phyloP scores from a whole-genome alignment of 1,139 yeast genomes.

The Suhomyces wounanorum region DNA sequence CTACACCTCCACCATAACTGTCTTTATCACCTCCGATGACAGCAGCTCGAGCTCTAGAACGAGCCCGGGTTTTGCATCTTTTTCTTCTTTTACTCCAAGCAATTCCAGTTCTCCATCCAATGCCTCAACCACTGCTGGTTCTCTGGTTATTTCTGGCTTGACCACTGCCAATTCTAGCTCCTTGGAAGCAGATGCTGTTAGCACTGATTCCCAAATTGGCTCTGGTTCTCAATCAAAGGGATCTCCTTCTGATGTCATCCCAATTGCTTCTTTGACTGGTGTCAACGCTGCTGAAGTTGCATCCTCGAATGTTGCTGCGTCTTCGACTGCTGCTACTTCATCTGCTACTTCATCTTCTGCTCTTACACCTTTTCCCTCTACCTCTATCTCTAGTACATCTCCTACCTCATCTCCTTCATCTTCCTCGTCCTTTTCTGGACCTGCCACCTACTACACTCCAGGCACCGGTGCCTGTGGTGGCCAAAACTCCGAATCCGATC shows the following conservation, averaged over 20 bases:
- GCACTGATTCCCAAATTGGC: neutral
- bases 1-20: neutral
- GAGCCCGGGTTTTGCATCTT: neutral
- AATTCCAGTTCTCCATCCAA: neutral
- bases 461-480: conserved; percentile 67
- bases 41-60: neutral
- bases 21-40: neutral
- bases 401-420: neutral
- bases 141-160: neutral
- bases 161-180: neutral
- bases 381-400: neutral
- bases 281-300: neutral
- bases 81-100: neutral
- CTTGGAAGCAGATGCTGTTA: neutral
- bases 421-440: conserved; percentile 38
- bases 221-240: conserved; percentile 11
- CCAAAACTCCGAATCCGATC: conserved; percentile 47
- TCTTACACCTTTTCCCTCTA: conserved; percentile 21
- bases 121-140: neutral
- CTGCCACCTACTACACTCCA: conserved; percentile 32
- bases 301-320: conserved; percentile 14
- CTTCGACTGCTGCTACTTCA: conserved; percentile 18
- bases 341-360: conserved; percentile 21
- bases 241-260: conserved; percentile 8
- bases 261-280: neutral